Evolutionary conservation across 1,284 basidiomycete genomes (phyloP).

Genomic region (Fomitopsis schrenkii): DNA sequence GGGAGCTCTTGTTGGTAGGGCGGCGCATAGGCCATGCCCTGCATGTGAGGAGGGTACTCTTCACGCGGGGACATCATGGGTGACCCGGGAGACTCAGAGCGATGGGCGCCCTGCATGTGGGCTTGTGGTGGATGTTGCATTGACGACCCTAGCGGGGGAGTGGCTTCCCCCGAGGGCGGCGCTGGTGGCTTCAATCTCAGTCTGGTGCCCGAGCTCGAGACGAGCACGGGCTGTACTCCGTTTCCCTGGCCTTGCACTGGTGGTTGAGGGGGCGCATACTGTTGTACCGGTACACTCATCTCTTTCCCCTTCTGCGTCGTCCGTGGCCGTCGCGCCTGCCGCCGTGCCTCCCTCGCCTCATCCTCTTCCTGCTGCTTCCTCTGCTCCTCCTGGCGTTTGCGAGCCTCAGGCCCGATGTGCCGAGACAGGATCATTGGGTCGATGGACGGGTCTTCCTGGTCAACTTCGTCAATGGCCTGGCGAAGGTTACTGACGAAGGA

Average conservation of each 20-base stretch:
- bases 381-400: slow-evolving; percentile 42
- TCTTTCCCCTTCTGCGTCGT: slow-evolving; percentile 36
- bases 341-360: slow-evolving; percentile 36
- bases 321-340: slow-evolving; percentile 24
- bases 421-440: slow-evolving; percentile 45
- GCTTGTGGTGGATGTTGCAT: slow-evolving; percentile 9
- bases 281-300: slow-evolving; percentile 19
- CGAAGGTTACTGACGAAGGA: slow-evolving; percentile 42
- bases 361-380: slow-evolving; percentile 36
- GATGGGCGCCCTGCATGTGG: slow-evolving; percentile 11
- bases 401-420: slow-evolving; percentile 40
- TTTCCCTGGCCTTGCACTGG: slow-evolving; percentile 6
- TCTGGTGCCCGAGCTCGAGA: slow-evolving; percentile 40
- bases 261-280: slow-evolving; percentile 16
- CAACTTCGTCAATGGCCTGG: slow-evolving; percentile 44
- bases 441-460: slow-evolving; percentile 38
- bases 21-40: slow-evolving; percentile 14
- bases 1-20: slow-evolving; percentile 11
- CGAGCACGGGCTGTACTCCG: slow-evolving; percentile 22
- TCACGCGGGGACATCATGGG: slow-evolving; percentile 22
- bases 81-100: slow-evolving; percentile 24
- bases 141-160: slow-evolving; percentile 4
- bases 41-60: slow-evolving; percentile 15
- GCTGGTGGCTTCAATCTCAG: slow-evolving; percentile 35
- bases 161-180: slow-evolving; percentile 15